Conservation (phyloP, 1,139 yeast species). For the Candida sp. region DNA sequence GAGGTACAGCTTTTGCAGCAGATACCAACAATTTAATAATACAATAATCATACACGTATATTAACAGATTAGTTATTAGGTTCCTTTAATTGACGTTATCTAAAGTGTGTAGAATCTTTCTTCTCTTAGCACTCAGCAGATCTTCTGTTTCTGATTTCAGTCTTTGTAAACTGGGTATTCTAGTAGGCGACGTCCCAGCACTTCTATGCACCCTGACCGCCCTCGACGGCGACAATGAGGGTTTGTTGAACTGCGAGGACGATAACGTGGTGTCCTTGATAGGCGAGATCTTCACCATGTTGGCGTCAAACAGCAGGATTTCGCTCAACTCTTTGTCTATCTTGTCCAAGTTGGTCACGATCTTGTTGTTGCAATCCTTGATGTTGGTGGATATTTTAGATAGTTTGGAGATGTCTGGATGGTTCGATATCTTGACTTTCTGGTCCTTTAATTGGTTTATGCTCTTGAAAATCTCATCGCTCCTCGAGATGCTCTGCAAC, state of each 20-base stretch:
- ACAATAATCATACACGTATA: slow-evolving; percentile 3
- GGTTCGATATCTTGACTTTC: slow-evolving; percentile 1
- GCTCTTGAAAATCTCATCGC: slow-evolving; percentile 3
- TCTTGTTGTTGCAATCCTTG: slow-evolving; percentile 1
- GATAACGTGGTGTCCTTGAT: slow-evolving; percentile 2
- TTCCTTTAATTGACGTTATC: slow-evolving; percentile 5
- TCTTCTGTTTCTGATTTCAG: slow-evolving; percentile 6
- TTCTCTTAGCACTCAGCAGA: slow-evolving; percentile 6
- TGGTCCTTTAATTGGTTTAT: slow-evolving; percentile 4
- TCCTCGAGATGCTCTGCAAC: slow-evolving; percentile 3
- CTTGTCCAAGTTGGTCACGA: slow-evolving; percentile 8
- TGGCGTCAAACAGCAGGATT: slow-evolving; percentile 15
- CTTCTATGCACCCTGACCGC: slow-evolving; percentile 1
- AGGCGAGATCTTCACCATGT: slow-evolving; percentile 14
- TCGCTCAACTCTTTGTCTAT: slow-evolving; percentile 12
- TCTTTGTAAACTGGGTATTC: slow-evolving; percentile 12
- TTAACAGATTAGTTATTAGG: background rate
- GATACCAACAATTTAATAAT: background rate
- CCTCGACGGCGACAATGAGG: slow-evolving; percentile 1
- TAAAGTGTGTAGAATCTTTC: slow-evolving; percentile 10
- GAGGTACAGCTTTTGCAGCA: background rate
- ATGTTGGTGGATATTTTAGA: slow-evolving; percentile 8
- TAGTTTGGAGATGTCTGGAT: slow-evolving; percentile 7
- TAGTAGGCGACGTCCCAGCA: slow-evolving; percentile 8
- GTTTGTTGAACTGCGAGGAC: background rate